Evolutionary conservation across 2,329 filamentous ascomycete genomes (phyloP), one percentile per base, ranked within the genome.

Genomic region (Ceratocystis variospora): DNA sequence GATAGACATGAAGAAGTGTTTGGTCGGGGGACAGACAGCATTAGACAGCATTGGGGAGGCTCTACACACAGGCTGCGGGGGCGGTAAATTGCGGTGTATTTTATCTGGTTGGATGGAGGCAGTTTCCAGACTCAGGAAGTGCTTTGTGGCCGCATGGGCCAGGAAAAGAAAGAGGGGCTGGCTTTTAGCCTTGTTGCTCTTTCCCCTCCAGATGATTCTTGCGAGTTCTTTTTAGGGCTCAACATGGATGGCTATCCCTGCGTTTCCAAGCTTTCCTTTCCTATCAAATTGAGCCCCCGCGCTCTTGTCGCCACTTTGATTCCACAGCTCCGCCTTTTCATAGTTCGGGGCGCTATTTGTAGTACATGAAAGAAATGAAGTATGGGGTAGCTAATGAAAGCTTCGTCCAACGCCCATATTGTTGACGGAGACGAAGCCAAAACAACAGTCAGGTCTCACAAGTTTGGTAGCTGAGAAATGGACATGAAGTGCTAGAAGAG

Each of bases 341-440:
- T 59, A 37, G 55, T 31, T 19, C 28, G 8, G 5, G 31, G 55
- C 22, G 25, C 55, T 59, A 33, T 59, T 59, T 31, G 28, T 59
- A 59, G 55, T 17, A 59, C 55, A 59, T 33, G 4, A 15, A 31
- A 59, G 3, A 37, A 37, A 3, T 22, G 2, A 59, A 59, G 55
- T 59, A 59, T 59, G 55, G 55, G 55, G 55, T 59, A 41, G 37
- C 37, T 41, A 19, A 19, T 37, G 33, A 37, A 37, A 37, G 55
- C 55, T 33, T 59, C 55, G 55, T 59, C 55, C 55, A 59, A 59
- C 55, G 55, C 33, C 33, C 28, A 19, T 37, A 15, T 59, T n/a
- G n/a, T 59, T n/a, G n/a, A 8, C 6, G 17, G 5, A 10, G 15
- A 31, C 37, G 55, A 59, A 59, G n/a, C 17, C 25, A 59, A n/a